Conservation (phyloP, 495 filamentous ascomycete genomes). For the Letharia columbiana region DNA sequence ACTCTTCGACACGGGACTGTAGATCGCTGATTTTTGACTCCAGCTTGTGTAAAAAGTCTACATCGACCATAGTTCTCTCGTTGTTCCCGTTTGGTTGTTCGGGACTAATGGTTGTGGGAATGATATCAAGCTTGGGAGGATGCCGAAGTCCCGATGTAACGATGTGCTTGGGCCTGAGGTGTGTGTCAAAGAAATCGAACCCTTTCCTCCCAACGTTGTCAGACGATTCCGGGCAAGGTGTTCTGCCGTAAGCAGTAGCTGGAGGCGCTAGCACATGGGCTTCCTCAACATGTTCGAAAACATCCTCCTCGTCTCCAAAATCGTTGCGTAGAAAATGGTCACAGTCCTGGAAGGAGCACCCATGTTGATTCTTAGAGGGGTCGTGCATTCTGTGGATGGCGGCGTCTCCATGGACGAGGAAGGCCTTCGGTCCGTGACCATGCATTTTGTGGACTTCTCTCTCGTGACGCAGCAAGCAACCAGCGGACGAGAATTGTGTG, state of each 20-base stretch:
- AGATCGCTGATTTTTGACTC: neutral
- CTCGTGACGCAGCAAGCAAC: slow-evolving; percentile 3
- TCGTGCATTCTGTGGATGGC: neutral
- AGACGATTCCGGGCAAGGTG: neutral
- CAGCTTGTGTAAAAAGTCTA: neutral
- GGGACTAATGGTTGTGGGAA: neutral
- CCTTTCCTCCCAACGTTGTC: neutral
- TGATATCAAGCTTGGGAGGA: neutral
- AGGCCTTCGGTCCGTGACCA: neutral
- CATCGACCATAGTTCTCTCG: neutral
- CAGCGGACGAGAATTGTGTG: neutral
- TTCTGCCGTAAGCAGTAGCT: neutral
- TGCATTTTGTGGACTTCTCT: neutral
- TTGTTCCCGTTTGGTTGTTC: neutral
- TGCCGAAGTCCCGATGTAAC: neutral
- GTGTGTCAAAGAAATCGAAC: neutral
- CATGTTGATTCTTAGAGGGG: neutral
- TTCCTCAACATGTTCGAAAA: neutral
- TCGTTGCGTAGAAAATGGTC: neutral
- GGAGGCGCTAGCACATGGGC: neutral
- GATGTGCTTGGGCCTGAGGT: neutral
- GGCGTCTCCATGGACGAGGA: neutral
- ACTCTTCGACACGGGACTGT: slow-evolving; percentile 4
- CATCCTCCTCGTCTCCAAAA: neutral
- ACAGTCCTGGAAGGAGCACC: neutral